Evolutionary conservation across 139 green algal genomes (phyloP).

Genomic region (Coelastrella sp.): DNA sequence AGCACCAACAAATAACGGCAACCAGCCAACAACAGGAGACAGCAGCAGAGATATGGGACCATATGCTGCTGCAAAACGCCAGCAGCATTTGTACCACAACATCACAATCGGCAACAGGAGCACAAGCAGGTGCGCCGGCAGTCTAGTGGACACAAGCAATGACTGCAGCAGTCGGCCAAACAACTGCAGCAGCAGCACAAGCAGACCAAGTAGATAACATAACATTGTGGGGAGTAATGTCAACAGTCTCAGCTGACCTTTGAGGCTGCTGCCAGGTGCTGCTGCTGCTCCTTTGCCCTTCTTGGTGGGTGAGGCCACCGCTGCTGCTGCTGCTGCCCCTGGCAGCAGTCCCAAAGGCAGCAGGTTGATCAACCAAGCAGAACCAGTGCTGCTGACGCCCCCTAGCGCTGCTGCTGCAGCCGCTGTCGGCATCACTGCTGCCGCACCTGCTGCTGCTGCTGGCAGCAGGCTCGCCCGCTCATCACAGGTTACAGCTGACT

Average conservation of each 20-base stretch:
- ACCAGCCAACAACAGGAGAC: background rate
- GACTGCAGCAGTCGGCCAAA: background rate
- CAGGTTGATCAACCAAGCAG: background rate
- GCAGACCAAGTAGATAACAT: background rate
- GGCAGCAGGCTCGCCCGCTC: background rate
- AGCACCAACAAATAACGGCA: conserved; percentile 9
- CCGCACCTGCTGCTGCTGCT: background rate
- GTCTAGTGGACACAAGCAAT: background rate
- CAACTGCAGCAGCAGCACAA: background rate
- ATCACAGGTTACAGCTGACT: background rate
- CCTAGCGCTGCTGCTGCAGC: conserved; percentile 1
- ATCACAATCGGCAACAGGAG: background rate
- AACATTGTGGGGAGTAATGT: background rate
- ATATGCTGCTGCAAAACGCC: conserved; percentile 1
- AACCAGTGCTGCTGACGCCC: background rate
- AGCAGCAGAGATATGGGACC: background rate
- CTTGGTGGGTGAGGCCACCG: background rate
- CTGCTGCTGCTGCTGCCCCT: background rate
- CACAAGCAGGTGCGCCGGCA: conserved; percentile 10
- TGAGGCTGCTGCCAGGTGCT: background rate
- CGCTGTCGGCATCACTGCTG: background rate
- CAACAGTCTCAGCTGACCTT: background rate
- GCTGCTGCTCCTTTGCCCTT: background rate
- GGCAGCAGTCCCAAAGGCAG: background rate
- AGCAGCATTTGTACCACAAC: background rate